Base-by-base conservation (phyloP, 192 early-diverging fungal species). In the Gryganskiella cystojenkinii region DNA sequence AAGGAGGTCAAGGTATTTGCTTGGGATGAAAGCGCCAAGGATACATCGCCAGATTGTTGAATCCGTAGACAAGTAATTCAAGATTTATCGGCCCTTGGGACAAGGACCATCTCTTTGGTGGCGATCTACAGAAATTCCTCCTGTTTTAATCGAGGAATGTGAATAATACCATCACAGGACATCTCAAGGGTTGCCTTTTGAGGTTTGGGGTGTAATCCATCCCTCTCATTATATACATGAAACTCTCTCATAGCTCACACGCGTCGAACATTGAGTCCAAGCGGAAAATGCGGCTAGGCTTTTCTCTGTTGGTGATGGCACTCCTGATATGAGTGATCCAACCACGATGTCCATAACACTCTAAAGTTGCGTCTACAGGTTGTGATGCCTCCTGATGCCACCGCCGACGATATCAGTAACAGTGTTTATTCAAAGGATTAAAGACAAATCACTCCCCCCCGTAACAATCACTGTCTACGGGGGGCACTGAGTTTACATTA, bases 101-200 rank as follows among this genome's bases (percentile, higher is more conserved):
- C 5, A 28, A 56, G 13, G 4, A 30, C 2, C 24, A 46, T n/a
- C 61, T 69, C 31, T 80, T 71, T 71, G 78, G 78, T 17, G 58
- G 78, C 0, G 47, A 56, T 82, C 78, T 55, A 14, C 60, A 5
- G 68, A 82, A 24, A 67, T 47, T 31, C 52, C 60, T 17, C 68
- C 60, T 8, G 61, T 81, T 25, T 25, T 43, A 64, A 49, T 3
- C 19, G 31, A 59, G 46, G 43, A 20, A 24, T 14, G 46, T 47
- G 27, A 28, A 43, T 27, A 28, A 71, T 5, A 76, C 66, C 24
- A 42, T 81, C 4, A 9, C 10, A 22, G 42, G 50, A 13, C 71
- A 72, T 22, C n/a, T n/a, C n/a, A 81, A 81, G 24, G 31, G 59
- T 11, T 71, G 64, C 43, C 10, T 20, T 17, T 13, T 76, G 6